Evolutionary conservation across 371 early-diverging fungal species (phyloP).

Genomic region (Mortierella sp.): DNA sequence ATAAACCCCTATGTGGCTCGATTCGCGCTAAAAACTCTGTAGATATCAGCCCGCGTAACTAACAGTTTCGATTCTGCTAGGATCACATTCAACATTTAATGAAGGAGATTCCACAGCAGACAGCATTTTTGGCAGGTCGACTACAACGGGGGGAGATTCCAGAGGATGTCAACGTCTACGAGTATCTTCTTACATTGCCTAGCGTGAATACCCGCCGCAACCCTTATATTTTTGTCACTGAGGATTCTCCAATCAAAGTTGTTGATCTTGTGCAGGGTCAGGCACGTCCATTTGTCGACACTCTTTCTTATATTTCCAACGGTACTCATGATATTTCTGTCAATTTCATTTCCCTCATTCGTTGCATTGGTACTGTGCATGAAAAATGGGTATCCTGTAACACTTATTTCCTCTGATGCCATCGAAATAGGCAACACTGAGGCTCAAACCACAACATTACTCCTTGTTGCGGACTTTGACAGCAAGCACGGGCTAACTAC

Average conservation of each 20-base stretch:
- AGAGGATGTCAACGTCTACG: conserved; percentile 72
- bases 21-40: background rate
- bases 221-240: conserved; percentile 71
- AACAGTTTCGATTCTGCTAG: conserved; percentile 3
- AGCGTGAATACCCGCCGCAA: conserved; percentile 72
- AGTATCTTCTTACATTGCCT: conserved; percentile 72
- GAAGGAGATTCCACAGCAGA: conserved; percentile 29
- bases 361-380: background rate
- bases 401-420: background rate
- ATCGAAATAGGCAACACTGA: conserved; percentile 31
- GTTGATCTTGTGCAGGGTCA: conserved; percentile 56
- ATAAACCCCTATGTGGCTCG: too few species aligned
- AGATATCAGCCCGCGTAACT: background rate
- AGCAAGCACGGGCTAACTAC: conserved; percentile 61
- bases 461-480: conserved; percentile 71
- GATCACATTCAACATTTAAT: conserved; percentile 46
- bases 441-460: conserved; percentile 57
- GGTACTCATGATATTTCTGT: background rate
- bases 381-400: background rate
- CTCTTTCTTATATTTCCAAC: conserved; percentile 30
- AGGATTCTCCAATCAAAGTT: conserved; percentile 66
- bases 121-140: conserved; percentile 18
- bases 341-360: background rate
- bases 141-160: conserved; percentile 58
- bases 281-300: conserved; percentile 34